Conservation (phyloP, 2,329 filamentous ascomycete species). For the Talaromyces sp. region DNA sequence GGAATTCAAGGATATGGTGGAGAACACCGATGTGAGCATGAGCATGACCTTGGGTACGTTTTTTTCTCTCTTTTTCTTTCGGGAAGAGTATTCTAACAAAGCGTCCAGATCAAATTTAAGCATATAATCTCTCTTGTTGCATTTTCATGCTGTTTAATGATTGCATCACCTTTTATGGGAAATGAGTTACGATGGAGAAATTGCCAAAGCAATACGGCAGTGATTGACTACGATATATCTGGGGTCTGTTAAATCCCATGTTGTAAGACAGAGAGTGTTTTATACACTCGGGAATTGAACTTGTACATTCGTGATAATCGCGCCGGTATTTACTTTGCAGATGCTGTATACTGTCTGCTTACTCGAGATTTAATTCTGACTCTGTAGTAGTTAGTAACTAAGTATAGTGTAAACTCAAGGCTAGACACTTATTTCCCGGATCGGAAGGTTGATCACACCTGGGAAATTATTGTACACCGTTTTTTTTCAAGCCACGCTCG, state of each 20-base stretch:
- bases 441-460: not conserved
- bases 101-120: not conserved
- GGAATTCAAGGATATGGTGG: slow-evolving; percentile 98
- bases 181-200: not conserved
- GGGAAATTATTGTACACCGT: not conserved
- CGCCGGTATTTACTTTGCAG: not conserved
- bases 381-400: not conserved
- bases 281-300: not conserved
- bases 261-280: not conserved
- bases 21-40: slow-evolving; percentile 73
- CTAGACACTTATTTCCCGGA: not conserved
- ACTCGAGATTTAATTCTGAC: not conserved
- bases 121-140: not conserved
- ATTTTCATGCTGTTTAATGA: not conserved
- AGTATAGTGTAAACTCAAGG: not conserved
- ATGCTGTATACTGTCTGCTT: not conserved
- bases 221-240: not conserved
- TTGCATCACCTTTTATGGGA: not conserved
- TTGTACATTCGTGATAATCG: not conserved
- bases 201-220: not conserved
- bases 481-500: no score
- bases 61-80: not conserved
- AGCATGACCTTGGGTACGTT: slow-evolving; percentile 61
- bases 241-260: not conserved
- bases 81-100: not conserved